Base-by-base conservation (phyloP, 2,329 filamentous ascomycete genomes). In the Nannizzia gypsea region DNA sequence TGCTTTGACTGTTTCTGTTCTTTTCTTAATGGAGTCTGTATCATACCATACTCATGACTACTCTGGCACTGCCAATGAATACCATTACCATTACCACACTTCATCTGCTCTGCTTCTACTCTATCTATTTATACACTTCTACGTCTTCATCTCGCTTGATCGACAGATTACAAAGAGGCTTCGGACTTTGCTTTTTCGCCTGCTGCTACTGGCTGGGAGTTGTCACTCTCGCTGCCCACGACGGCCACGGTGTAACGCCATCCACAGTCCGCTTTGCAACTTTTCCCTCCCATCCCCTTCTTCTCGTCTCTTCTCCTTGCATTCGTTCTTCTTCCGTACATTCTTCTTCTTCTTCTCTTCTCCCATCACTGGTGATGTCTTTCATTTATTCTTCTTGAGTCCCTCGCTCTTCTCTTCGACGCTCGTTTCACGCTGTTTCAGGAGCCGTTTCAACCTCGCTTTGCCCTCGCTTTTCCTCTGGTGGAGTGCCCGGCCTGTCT, bases 1-100 rank as follows among this genome's bases (percentile, higher is more conserved):
- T 60, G 60, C 57, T 61, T 52, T 63, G 48, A 56, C 20, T 57
- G 13, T 17, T 34, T 36, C 40, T 50, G 56, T 20, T 50, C 44
- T 50, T 11, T 17, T 42, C n/a, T 42, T 42, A 42, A 42, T 42
- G 38, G 38, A 42, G 38, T 42, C 38, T 42, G 38, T 42, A 42
- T 42, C n/a, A 42, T 42, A 42, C 15, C n/a, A 22, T 20, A 22
- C n/a, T 50, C 20, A 22, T 50, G 17, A 50, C 44, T 50, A 6
- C 44, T n/a, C n/a, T 36, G 31, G 31, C 31, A 36, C 4, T 36
- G 31, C 31, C 31, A 36, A 36, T 36, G 31, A 36, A 36, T 36
- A 36, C 31, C 31, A 13, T 36, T 11, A 36, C n/a, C n/a, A n/a
- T n/a, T n/a, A n/a, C n/a, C n/a, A n/a, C n/a, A 34, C 31, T 34